Percentiles rank a stretch among this genome's conserved stretches.
phyloP scores from a whole-genome alignment of 2,329 filamentous ascomycete species.

The Lasiodiplodia sp. region DNA sequence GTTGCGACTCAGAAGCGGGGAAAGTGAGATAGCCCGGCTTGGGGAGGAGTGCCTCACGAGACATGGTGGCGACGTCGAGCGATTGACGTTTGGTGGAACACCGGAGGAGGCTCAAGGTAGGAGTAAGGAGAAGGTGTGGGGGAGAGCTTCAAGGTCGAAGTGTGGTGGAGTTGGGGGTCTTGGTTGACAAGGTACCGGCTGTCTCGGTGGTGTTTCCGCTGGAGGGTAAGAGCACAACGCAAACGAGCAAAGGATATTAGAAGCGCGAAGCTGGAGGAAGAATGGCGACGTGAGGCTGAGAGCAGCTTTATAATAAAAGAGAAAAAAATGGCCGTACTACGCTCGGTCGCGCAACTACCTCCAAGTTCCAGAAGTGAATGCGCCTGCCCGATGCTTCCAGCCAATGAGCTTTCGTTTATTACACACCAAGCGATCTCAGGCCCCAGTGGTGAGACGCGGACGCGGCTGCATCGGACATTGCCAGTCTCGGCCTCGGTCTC shows the following conservation, averaged over 20 bases:
- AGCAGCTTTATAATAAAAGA: background rate
- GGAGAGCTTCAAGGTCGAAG: background rate
- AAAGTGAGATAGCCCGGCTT: slow-evolving; percentile 24
- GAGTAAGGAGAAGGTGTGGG: background rate
- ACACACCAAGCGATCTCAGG: background rate
- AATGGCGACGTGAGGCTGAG: background rate
- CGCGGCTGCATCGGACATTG: slow-evolving; percentile 6
- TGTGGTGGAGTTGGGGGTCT: background rate
- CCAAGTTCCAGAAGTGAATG: background rate
- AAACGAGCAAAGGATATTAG: background rate
- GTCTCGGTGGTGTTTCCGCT: slow-evolving; percentile 16
- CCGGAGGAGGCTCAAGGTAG: background rate
- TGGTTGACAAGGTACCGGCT: background rate
- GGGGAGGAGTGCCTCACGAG: slow-evolving; percentile 19
- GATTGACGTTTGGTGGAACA: background rate
- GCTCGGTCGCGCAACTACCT: background rate
- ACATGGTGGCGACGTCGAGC: slow-evolving; percentile 1
- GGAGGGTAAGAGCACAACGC: background rate
- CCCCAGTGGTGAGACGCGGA: slow-evolving; percentile 7
- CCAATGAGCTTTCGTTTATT: slow-evolving; percentile 7
- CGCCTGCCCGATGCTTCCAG: background rate
- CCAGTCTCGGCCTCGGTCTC: background rate
- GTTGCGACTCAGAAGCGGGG: slow-evolving; percentile 18
- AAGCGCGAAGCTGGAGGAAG: background rate
- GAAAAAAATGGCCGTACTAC: background rate